phyloP scores from a whole-genome alignment of 1,139 yeast genomes.

The Pichia sp. region DNA sequence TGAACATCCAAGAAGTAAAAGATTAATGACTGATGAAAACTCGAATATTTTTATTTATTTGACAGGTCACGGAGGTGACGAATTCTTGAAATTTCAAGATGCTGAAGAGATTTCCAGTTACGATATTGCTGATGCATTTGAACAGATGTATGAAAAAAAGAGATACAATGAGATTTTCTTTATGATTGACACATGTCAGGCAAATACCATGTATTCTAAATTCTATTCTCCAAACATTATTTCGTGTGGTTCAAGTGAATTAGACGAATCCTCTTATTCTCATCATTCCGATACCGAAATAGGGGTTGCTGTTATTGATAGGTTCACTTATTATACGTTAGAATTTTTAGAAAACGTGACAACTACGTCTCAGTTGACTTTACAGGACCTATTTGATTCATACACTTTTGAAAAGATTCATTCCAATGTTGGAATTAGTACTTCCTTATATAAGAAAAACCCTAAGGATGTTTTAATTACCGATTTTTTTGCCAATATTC shows the following conservation, averaged over 20 bases:
- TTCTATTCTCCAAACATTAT: constrained; percentile 88
- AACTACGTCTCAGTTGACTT: constrained; percentile 63
- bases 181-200: constrained; percentile 98
- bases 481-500: constrained; percentile 93
- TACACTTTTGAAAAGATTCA: constrained; percentile 83
- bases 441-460: constrained; percentile 66
- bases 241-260: constrained; percentile 87
- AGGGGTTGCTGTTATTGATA: constrained; percentile 96
- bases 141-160: constrained; percentile 92
- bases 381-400: constrained; percentile 75
- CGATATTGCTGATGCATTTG: constrained; percentile 96
- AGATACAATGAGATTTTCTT: constrained; percentile 91
- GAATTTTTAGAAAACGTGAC: constrained; percentile 80
- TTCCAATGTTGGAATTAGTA: constrained; percentile 85
- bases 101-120: constrained; percentile 95
- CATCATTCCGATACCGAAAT: constrained; percentile 93
- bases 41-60: constrained; percentile 89
- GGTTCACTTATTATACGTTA: constrained; percentile 87
- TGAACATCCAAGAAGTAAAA: constrained; percentile 85
- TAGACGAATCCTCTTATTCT: constrained; percentile 88
- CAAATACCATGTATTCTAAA: constrained; percentile 92
- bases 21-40: constrained; percentile 85
- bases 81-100: constrained; percentile 92
- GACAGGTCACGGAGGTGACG: constrained; percentile 99
- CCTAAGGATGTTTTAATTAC: constrained; percentile 69